A percentile compares a stretch with the other conserved stretches of the same genome.
Conservation (phyloP, 1,284 basidiomycete genomes). For the Vanrija sp. region DNA sequence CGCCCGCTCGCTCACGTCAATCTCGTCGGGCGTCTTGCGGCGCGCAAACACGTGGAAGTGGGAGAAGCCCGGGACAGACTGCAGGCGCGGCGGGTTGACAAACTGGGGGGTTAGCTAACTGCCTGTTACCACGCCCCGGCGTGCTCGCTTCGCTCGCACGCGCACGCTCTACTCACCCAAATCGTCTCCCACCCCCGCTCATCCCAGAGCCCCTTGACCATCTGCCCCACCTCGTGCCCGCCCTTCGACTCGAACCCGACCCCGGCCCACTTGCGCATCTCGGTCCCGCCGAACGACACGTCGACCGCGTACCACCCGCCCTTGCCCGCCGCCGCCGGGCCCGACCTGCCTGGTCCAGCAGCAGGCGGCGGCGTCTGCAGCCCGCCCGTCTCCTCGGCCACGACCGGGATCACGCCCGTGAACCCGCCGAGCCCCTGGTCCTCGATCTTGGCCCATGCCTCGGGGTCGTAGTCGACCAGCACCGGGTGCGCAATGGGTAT, state of each 20-base stretch:
- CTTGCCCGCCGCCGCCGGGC: slow-evolving; percentile 1
- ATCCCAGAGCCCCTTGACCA: slow-evolving; percentile 45
- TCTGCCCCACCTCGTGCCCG: slow-evolving; percentile 40
- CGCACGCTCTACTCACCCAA: slow-evolving; percentile 30
- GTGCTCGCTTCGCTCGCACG: neutral
- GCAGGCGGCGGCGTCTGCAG: neutral
- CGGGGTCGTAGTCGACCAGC: slow-evolving; percentile 33
- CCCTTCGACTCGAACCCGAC: slow-evolving; percentile 29
- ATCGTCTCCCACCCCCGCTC: slow-evolving; percentile 46
- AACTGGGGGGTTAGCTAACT: slow-evolving; percentile 13
- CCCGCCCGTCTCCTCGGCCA: neutral
- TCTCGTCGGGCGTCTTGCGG: slow-evolving; percentile 44
- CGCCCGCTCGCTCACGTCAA: slow-evolving; percentile 24
- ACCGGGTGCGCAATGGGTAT: slow-evolving; percentile 43
- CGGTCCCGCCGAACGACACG: slow-evolving; percentile 25
- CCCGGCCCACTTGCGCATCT: slow-evolving; percentile 33
- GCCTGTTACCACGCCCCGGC: too few species aligned
- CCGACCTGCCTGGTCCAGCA: neutral
- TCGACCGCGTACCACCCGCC: slow-evolving; percentile 37
- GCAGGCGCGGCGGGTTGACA: slow-evolving; percentile 40
- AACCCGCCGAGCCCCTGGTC: slow-evolving; percentile 41
- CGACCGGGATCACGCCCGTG: slow-evolving; percentile 34
- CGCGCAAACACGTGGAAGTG: slow-evolving; percentile 49
- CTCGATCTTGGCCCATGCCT: slow-evolving; percentile 38
- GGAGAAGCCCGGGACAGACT: slow-evolving; percentile 43